Evolutionary conservation across 1,139 yeast genomes (phyloP).

Genomic region (Suhomyces kunorum): DNA sequence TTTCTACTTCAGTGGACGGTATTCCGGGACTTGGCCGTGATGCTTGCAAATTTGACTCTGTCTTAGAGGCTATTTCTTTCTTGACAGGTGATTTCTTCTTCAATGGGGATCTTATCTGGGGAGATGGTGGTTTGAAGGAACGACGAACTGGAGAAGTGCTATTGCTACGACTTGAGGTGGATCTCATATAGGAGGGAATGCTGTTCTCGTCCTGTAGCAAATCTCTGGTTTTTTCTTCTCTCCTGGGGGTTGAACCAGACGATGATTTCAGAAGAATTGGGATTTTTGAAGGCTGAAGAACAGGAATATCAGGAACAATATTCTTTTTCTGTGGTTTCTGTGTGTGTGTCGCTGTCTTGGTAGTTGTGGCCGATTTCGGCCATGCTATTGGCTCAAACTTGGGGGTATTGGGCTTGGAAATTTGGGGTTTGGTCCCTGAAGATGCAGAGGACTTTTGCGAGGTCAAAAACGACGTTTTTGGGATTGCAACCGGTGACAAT

Average conservation of each 20-base stretch:
- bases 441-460: not conserved
- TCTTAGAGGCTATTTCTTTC: not conserved
- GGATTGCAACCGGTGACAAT: constrained; percentile 20
- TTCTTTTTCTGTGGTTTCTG: not conserved
- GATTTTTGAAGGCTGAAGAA: constrained; percentile 1
- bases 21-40: not conserved
- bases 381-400: not conserved
- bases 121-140: constrained; percentile 1
- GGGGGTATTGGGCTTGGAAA: constrained; percentile 4
- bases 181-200: constrained; percentile 15
- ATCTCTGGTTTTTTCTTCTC: not conserved
- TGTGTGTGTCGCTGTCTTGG: not conserved
- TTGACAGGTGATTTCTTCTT: constrained; percentile 1
- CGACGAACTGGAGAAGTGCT: constrained; percentile 12
- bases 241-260: not conserved
- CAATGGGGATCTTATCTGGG: constrained; percentile 6
- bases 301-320: not conserved
- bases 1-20: not conserved
- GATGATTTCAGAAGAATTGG: constrained; percentile 3
- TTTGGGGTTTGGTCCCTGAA: not conserved
- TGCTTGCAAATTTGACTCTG: too few species aligned
- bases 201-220: not conserved
- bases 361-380: not conserved
- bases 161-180: constrained; percentile 10
- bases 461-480: not conserved